These are phyloP conservation scores for Austroboletus olivaceoglutinosus DNA, from an alignment of 1,284 basidiomycete genomes.

Conservation along the genomic window DNA sequence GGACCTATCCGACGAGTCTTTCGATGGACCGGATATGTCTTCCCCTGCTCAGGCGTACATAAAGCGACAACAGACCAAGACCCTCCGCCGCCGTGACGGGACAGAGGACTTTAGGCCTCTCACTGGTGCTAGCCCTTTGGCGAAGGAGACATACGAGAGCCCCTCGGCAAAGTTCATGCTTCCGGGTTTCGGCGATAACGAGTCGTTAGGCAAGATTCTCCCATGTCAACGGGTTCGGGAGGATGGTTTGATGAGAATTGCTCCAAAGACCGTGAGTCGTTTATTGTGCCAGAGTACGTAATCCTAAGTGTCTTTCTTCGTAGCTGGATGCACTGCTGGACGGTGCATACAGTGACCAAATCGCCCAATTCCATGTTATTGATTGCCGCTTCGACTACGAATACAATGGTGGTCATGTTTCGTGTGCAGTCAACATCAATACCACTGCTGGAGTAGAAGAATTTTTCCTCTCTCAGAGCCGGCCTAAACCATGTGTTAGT, in stretches of 20 bases:
- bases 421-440: constrained; percentile 90
- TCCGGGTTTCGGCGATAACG: constrained; percentile 86
- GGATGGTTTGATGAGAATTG: constrained; percentile 94
- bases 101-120: constrained; percentile 74
- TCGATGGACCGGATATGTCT: constrained; percentile 63
- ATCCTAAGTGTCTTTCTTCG: background rate
- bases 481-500: constrained; percentile 79
- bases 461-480: constrained; percentile 64
- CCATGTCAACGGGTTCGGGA: constrained; percentile 93
- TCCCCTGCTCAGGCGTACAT: constrained; percentile 77
- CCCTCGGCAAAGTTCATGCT: constrained; percentile 55
- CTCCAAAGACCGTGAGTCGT: constrained; percentile 66
- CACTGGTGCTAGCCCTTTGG: constrained; percentile 56
- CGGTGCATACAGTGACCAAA: constrained; percentile 64
- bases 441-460: constrained; percentile 81
- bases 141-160: constrained; percentile 48
- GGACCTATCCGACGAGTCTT: constrained; percentile 58
- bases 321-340: constrained; percentile 76
- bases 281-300: background rate
- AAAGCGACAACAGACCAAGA: constrained; percentile 68
- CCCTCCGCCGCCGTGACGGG: constrained; percentile 71
- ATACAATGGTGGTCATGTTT: constrained; percentile 90
- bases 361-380: constrained; percentile 76
- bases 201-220: constrained; percentile 87
- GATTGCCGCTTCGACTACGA: constrained; percentile 99